These are phyloP conservation scores for Parasitella parasitica DNA, from an alignment of 371 early-diverging fungal genomes.

Conservation along the genomic window DNA sequence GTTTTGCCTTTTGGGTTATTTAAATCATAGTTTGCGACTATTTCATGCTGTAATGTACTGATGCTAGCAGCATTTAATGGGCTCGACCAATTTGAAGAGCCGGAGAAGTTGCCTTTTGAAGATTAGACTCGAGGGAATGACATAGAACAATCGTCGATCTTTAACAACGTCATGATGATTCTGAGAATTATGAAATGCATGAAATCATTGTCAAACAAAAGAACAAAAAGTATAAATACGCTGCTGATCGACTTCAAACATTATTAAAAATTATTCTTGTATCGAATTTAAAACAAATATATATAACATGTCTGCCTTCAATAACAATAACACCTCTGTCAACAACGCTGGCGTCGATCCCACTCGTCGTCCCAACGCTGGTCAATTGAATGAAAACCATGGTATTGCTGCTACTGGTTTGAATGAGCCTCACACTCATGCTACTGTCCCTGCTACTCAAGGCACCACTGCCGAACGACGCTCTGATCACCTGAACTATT, in stretches of 20 bases:
- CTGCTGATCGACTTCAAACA: neutral
- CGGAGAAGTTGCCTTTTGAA: neutral
- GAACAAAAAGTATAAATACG: slow-evolving; percentile 2
- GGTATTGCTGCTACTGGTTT: slow-evolving; percentile 28
- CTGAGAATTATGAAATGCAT: neutral
- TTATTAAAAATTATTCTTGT: neutral
- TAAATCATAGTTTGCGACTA: too few species aligned
- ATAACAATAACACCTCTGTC: neutral
- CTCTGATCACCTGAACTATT: slow-evolving; percentile 4
- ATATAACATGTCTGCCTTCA: neutral
- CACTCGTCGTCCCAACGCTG: neutral
- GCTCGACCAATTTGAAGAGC: neutral
- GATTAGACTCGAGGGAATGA: neutral
- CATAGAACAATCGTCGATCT: neutral
- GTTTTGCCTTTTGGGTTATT: neutral
- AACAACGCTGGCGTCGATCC: slow-evolving; percentile 4
- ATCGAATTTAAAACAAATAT: neutral
- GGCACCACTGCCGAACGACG: slow-evolving; percentile 4
- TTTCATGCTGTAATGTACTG: too few species aligned
- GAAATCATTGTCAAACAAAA: neutral
- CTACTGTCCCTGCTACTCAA: slow-evolving; percentile 1
- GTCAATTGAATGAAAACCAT: slow-evolving; percentile 26
- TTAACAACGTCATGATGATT: neutral
- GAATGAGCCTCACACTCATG: slow-evolving; percentile 10
- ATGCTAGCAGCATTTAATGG: neutral